Evolutionary conservation across 2,329 filamentous ascomycete genomes (phyloP), one percentile per base, ranked within the genome.

Genomic region (Penicillium sp.): DNA sequence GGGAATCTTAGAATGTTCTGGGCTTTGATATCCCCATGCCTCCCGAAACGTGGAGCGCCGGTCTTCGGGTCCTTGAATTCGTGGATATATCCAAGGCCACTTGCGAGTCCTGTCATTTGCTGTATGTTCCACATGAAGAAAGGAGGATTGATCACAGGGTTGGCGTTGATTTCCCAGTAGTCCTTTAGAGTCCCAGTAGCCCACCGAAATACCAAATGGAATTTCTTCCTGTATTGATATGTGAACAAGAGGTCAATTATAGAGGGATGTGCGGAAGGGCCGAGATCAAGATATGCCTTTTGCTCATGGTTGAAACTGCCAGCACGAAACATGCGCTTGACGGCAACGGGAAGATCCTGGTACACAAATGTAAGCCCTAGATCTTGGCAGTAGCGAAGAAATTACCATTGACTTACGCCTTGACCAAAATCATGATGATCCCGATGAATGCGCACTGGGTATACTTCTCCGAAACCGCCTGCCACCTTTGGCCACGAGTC

Each of bases 11-110:
- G 66, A 7, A 80, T 76, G 29, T 79, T 79, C 7, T 73, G 72
- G 0, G 77, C 73, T 17, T 79, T 80, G 7, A 80, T 67, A 50
- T 76, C 70, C 3, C 75, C 71, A 47, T 77, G 73, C 5, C 74
- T 66, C 4, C 76, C 78, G 55, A 67, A 78, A 4, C 54, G 59
- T n/a, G 26, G 31, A 5, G 38, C 23, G 7, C 30, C 47, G 2
- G 8, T 38, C 5, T 35, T 45, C 5, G 49, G 26, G 9, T 38
- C 23, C 7, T 19, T 31, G 29, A 71, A 70, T 3, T 69, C 63
- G 38, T 76, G 74, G 7, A 76, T 64, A 1, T 56, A 35, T 1
- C 56, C 19, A 11, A 76, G 45, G 0, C 66, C 74, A 52, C 57
- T 57, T 0, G 69, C 67, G 31, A 76, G 67, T 0, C 74, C 73